Conservation (phyloP, 148 eudicot species). For the Polygonum aviculare region DNA sequence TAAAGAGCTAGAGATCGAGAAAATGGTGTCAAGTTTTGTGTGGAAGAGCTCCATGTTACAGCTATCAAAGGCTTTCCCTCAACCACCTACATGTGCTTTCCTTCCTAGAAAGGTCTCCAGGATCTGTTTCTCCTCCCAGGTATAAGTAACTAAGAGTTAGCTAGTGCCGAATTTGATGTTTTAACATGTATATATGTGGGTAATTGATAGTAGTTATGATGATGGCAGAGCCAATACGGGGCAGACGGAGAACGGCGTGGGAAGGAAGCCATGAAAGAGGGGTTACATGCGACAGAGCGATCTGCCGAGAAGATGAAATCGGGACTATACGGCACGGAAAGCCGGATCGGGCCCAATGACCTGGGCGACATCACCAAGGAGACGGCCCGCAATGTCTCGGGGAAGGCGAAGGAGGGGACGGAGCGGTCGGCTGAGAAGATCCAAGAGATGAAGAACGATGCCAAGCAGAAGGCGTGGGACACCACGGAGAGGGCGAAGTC, state of each 20-base stretch:
- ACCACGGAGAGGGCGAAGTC: slow-evolving; percentile 19
- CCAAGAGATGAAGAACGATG: slow-evolving; percentile 23
- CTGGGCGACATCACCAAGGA: slow-evolving; percentile 15
- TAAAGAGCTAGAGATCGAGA: neutral
- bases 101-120: slow-evolving; percentile 38
- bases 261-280: slow-evolving; percentile 15
- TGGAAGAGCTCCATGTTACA: slow-evolving; percentile 29
- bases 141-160: neutral
- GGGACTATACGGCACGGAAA: slow-evolving; percentile 12
- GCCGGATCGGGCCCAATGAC: slow-evolving; percentile 12
- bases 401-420: slow-evolving; percentile 18
- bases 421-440: slow-evolving; percentile 19
- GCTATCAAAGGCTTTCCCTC: slow-evolving; percentile 33
- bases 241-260: slow-evolving; percentile 2
- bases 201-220: neutral
- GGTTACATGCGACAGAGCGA: neutral
- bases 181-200: no score
- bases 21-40: slow-evolving; percentile 40
- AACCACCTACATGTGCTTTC: slow-evolving; percentile 14
- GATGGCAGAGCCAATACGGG: slow-evolving; percentile 18
- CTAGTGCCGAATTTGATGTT: no score
- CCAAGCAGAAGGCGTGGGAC: slow-evolving; percentile 15
- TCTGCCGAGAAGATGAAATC: slow-evolving; percentile 16
- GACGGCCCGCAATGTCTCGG: slow-evolving; percentile 11
- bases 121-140: slow-evolving; percentile 46